These are phyloP conservation scores for Fusarium albidum DNA, from an alignment of 2,329 filamentous ascomycete species.

Conservation along the genomic window DNA sequence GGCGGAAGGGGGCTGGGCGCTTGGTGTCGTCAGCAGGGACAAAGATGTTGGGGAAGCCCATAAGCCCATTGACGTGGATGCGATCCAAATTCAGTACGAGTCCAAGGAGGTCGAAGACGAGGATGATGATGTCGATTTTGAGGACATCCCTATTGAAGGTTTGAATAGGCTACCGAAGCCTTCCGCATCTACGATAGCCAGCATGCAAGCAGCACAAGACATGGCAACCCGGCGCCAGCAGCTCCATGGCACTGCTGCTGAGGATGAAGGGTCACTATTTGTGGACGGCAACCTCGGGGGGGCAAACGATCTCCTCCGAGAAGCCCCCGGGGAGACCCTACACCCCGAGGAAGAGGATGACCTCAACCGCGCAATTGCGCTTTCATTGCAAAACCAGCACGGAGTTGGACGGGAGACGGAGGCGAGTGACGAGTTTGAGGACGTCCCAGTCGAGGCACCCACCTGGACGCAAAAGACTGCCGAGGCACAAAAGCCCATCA, in stretches of 20 bases:
- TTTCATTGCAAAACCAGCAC: slow-evolving; percentile 79
- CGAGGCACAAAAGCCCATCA: slow-evolving; percentile 58
- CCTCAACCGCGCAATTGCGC: slow-evolving; percentile 80
- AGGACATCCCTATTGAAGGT: slow-evolving; percentile 92
- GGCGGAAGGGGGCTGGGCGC: slow-evolving; percentile 92
- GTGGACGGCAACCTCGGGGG: slow-evolving; percentile 45
- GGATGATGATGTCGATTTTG: slow-evolving; percentile 83
- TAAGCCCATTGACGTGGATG: slow-evolving; percentile 93
- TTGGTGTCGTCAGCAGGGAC: slow-evolving; percentile 89
- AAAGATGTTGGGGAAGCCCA: slow-evolving; percentile 81
- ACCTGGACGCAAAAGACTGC: slow-evolving; percentile 66
- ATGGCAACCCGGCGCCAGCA: slow-evolving; percentile 40
- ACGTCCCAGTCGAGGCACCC: slow-evolving; percentile 55
- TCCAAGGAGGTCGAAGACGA: slow-evolving; percentile 67
- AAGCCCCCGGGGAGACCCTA: slow-evolving; percentile 48
- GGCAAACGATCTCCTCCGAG: slow-evolving; percentile 26
- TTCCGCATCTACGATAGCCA: slow-evolving; percentile 30
- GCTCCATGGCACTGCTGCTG: slow-evolving; percentile 38
- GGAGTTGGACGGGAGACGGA: slow-evolving; percentile 47
- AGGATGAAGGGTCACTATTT: slow-evolving; percentile 59
- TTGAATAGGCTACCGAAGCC: slow-evolving; percentile 81
- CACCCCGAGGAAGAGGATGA: slow-evolving; percentile 63
- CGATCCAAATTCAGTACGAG: slow-evolving; percentile 64
- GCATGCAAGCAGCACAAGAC: slow-evolving; percentile 38
- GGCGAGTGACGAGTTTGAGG: slow-evolving; percentile 57